Conservation (phyloP, 2,329 filamentous ascomycete genomes). For the Talaromyces funiculosus region DNA sequence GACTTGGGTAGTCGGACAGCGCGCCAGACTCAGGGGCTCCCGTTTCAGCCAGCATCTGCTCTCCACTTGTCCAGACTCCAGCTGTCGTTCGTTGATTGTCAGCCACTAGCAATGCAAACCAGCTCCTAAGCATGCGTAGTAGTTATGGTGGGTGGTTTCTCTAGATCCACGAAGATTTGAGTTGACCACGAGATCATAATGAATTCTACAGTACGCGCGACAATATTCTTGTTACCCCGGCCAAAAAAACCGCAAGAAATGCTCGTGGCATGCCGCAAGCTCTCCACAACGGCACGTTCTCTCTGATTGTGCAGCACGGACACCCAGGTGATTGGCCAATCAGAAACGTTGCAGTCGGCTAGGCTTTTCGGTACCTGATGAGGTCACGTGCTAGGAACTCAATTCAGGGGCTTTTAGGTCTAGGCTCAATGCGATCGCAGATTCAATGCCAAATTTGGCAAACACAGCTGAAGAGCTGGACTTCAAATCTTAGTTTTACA, state of each 20-base stretch:
- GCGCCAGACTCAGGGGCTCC: conserved; percentile 14
- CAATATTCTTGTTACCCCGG: neutral
- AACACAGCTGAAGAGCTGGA: neutral
- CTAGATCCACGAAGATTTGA: neutral
- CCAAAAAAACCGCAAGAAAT: neutral
- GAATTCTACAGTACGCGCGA: neutral
- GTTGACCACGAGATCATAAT: neutral
- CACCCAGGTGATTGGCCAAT: neutral
- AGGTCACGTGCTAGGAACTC: neutral
- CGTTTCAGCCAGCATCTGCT: conserved; percentile 11
- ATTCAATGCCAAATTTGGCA: neutral
- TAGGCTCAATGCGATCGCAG: neutral
- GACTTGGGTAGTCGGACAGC: neutral
- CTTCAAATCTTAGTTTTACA: neutral
- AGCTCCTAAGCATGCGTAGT: neutral
- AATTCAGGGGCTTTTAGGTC: neutral
- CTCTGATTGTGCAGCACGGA: neutral
- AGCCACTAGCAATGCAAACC: conserved; percentile 11
- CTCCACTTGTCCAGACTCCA: conserved; percentile 8
- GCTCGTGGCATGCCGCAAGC: neutral
- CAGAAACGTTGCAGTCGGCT: neutral
- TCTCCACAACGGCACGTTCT: neutral
- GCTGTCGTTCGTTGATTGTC: conserved; percentile 11
- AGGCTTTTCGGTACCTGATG: neutral
- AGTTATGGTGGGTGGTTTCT: neutral